Evolutionary conservation across 2,329 filamentous ascomycete genomes (phyloP), one percentile per base, ranked within the genome.

Genomic region (Botrytis medusae): DNA sequence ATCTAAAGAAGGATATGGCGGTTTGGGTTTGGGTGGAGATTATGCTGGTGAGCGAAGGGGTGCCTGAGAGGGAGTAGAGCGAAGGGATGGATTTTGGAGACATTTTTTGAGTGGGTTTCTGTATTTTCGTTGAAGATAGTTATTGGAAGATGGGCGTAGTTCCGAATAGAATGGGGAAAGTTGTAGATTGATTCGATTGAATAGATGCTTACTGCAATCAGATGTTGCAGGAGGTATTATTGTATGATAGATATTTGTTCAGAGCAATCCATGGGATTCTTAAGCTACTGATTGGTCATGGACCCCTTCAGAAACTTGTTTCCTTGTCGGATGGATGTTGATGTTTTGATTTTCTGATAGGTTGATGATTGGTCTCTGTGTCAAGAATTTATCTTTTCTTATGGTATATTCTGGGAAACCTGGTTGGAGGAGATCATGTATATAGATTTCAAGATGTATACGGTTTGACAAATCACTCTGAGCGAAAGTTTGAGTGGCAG

Each of bases 181-280:
- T 51, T 29, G 51, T 16, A 2, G 51, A n/a, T 16, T 2, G 4
- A 4, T 25, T 0, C 4, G 4, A 10, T 25, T 12, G 22, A 10
- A 51, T 14, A 25, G 10, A 51, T 29, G 1, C 51, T 57, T 18
- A 18, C 14, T 57, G 6, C 29, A 18, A 0, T 29, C 3, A 4
- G 14, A 57, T 18, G 1, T 29, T 16, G 42, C 2, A 0, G 51
- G 2, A 57, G 14, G 0, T 57, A 4, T 18, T 7, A 16, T 1
- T 1, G 51, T 29, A 16, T 3, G 12, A n/a, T 51, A 0, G 1
- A 25, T n/a, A 2, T 51, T 2, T 51, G 25, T n/a, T 6, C 4
- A 2, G 25, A n/a, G 16, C 1, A 14, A 51, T 51, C 25, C n/a
- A 51, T 10, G 22, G n/a, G 48, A 14, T 3, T 29, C 18, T 12